Evolutionary conservation across 148 eudicot genomes (phyloP).

Genomic region (Amaranthus cruentus): DNA sequence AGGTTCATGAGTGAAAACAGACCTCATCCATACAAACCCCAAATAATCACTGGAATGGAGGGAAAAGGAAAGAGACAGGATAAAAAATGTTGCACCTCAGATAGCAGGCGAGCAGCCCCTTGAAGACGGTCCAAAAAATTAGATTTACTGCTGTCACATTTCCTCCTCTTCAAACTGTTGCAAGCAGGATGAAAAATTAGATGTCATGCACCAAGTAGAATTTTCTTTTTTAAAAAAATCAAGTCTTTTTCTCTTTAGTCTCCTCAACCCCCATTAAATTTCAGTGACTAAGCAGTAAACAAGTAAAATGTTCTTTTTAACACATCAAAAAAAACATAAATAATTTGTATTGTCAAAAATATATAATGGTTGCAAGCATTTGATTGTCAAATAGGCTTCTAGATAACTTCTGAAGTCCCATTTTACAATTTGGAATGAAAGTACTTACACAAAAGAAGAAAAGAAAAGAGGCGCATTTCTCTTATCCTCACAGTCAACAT

Average conservation of each 20-base stretch:
- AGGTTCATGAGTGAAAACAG: neutral
- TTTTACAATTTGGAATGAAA: neutral
- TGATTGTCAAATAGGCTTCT: neutral
- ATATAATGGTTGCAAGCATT: too few relatives aligned
- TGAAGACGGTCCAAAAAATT: constrained; percentile 71
- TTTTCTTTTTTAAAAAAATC: neutral
- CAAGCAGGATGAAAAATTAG: neutral
- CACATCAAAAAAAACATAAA: too few relatives aligned
- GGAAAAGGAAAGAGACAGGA: neutral
- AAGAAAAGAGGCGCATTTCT: too few relatives aligned
- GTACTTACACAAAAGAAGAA: neutral
- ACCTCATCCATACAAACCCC: neutral
- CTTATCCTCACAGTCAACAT: too few relatives aligned
- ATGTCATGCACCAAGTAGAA: neutral
- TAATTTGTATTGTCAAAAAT: too few relatives aligned
- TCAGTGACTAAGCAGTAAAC: neutral
- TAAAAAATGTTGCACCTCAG: constrained; percentile 43
- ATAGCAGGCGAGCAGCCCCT: constrained; percentile 79
- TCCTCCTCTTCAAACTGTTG: constrained; percentile 74
- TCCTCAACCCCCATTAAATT: neutral
- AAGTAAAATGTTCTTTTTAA: too few relatives aligned
- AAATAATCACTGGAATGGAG: neutral
- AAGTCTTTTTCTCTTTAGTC: neutral
- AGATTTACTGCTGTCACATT: constrained; percentile 42
- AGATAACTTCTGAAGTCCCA: neutral